A percentile compares a stretch with the other conserved stretches of the same genome.
These are phyloP conservation scores for Trichoderma virens DNA, from an alignment of 495 filamentous ascomycete genomes.

Conservation along the genomic window DNA sequence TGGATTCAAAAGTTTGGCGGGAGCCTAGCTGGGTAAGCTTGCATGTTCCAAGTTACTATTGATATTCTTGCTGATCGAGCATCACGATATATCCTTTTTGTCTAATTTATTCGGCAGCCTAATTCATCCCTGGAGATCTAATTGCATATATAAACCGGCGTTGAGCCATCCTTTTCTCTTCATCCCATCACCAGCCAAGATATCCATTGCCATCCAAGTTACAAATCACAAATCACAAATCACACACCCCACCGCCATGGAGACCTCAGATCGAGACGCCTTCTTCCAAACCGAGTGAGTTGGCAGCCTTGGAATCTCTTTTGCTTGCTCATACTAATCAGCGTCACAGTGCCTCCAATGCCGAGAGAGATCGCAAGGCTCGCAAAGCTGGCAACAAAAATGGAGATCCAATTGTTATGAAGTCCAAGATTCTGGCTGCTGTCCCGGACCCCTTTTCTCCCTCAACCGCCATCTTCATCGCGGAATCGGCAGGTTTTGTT, in stretches of 20 bases:
- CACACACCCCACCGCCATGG: background rate
- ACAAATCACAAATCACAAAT: background rate
- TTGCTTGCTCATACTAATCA: background rate
- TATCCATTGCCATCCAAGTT: background rate
- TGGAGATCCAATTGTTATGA: conserved; percentile 71
- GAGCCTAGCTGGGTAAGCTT: background rate
- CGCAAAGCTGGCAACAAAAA: conserved; percentile 74
- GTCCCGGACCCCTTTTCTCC: conserved; percentile 56
- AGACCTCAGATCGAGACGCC: conserved; percentile 35
- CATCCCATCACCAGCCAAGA: background rate
- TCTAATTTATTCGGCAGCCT: background rate
- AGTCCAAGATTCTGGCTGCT: conserved; percentile 79
- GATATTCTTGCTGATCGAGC: background rate
- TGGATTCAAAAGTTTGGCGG: background rate
- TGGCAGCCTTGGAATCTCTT: conserved; percentile 12
- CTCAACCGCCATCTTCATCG: conserved; percentile 59
- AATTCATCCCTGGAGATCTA: background rate
- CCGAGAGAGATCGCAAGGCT: conserved; percentile 61
- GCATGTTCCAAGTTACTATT: background rate
- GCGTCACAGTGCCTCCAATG: conserved; percentile 56
- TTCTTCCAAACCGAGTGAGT: conserved; percentile 89
- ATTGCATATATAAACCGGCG: background rate
- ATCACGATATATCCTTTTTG: background rate
- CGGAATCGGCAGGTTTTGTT: conserved; percentile 73
- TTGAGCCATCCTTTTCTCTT: background rate